Evolutionary conservation across 2,329 filamentous ascomycete genomes (phyloP), one percentile per base, ranked within the genome.

Genomic region (Hirsutella rhossiliensis): DNA sequence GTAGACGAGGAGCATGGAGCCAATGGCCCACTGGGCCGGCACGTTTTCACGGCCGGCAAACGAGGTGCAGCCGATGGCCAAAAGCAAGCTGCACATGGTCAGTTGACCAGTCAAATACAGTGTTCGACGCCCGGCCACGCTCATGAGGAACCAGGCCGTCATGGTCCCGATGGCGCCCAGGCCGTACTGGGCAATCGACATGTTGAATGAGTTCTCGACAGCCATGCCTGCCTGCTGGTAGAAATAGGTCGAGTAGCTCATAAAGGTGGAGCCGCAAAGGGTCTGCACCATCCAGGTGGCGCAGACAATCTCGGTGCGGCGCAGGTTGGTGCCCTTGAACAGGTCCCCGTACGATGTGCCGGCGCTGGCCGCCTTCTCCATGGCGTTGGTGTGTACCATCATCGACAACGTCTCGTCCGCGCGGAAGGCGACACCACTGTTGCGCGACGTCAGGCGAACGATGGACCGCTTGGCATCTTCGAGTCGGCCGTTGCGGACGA

Each of bases 181-280:
- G 5, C 59, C 64, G 17, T 67, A 68, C 41, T 65, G 62, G 1
- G 59, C 69, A 1, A 73, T 56, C 0, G 62, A 56, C 51, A 68
- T 61, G 48, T 52, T 63, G 52, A 66, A 67, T 0, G 63, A 62
- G 44, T 62, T 60, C 12, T 58, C 55, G 5, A 59, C 52, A 9
- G 53, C 58, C 48, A 71, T 58, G 2, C 68, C 66, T 12, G 64
- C 68, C 45, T 64, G 64, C 23, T 64, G 57, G 44, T 67, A 69
- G 47, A 71, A 72, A 50, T 68, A 66, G 28, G 76, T 80, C 18
- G 76, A 78, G 58, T 78, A 80, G 48, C 76, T 76, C 59, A 75
- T 78, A 48, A 71, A 61, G 7, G 58, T 58, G 2, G 60, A 45
- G 11, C 67, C 67, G 44, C 62, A 67, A 0, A 67, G 50, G 0